Conservation (phyloP, 2,329 filamentous ascomycete genomes). For the Macrophomina tecta region DNA sequence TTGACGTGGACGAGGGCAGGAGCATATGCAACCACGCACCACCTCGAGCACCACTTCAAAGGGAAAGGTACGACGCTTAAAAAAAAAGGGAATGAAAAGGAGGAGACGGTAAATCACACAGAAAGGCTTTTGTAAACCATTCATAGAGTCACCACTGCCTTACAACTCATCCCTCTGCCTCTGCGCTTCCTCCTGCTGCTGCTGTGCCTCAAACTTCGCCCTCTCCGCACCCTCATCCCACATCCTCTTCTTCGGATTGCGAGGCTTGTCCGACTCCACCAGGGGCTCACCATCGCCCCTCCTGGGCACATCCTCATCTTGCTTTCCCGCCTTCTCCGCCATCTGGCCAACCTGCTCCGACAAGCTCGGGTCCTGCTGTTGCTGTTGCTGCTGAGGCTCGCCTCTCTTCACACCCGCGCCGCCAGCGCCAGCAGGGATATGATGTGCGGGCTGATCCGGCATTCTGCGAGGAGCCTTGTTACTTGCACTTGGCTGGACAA, state of each 20-base stretch:
- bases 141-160: no score
- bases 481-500: constrained; percentile 52
- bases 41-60: neutral
- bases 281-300: constrained; percentile 55
- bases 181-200: constrained; percentile 32
- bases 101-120: neutral
- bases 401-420: constrained; percentile 52
- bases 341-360: constrained; percentile 52
- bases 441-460: constrained; percentile 39
- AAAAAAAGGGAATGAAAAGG: no score
- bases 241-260: constrained; percentile 67
- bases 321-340: constrained; percentile 41
- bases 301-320: constrained; percentile 37
- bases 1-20: neutral
- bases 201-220: constrained; percentile 38
- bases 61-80: no score
- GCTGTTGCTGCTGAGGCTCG: constrained; percentile 28
- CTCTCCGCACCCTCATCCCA: constrained; percentile 58
- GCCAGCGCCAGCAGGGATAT: constrained; percentile 56
- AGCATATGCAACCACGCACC: neutral
- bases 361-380: constrained; percentile 43
- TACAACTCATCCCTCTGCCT: constrained; percentile 39
- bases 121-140: no score
- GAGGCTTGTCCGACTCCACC: constrained; percentile 46
- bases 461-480: constrained; percentile 42